These are phyloP conservation scores for Aspergillus bertholletiae DNA, from an alignment of 495 filamentous ascomycete genomes.

Conservation along the genomic window DNA sequence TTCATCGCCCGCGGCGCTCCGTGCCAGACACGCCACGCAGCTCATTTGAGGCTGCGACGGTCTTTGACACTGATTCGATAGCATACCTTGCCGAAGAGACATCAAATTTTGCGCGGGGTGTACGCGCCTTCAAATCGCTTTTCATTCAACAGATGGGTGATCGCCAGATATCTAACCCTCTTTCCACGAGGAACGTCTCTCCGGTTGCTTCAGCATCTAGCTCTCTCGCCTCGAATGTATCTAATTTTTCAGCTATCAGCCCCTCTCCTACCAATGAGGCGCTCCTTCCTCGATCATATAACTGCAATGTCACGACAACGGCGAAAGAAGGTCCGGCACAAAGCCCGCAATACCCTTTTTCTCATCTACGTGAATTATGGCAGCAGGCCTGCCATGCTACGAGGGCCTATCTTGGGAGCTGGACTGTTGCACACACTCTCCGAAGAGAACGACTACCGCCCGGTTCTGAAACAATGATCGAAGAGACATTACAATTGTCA, in stretches of 20 bases:
- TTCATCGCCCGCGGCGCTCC: slow-evolving; percentile 8
- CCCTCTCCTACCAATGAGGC: slow-evolving; percentile 10
- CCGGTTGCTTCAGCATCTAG: slow-evolving; percentile 6
- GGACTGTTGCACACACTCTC: neutral
- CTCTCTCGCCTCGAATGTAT: slow-evolving; percentile 10
- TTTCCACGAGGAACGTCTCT: slow-evolving; percentile 19
- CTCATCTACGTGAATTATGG: slow-evolving; percentile 17
- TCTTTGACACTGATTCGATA: slow-evolving; percentile 19
- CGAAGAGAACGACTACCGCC: neutral
- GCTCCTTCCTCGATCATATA: neutral
- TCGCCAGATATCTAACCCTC: slow-evolving; percentile 21
- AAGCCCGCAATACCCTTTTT: slow-evolving; percentile 4
- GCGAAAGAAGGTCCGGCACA: neutral
- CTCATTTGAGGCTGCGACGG: slow-evolving; percentile 17
- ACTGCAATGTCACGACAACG: neutral
- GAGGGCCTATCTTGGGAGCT: slow-evolving; percentile 11
- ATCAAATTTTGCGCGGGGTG: slow-evolving; percentile 28
- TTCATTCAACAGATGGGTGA: slow-evolving; percentile 31
- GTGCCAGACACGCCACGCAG: slow-evolving; percentile 9
- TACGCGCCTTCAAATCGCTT: slow-evolving; percentile 33
- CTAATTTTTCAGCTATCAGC: slow-evolving; percentile 13
- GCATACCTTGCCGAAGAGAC: slow-evolving; percentile 21
- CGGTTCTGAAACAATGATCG: neutral
- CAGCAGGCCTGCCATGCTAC: slow-evolving; percentile 35
- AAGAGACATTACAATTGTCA: neutral